phyloP scores from a whole-genome alignment of 805 yeast species.

The Myxozyma melibiosi region DNA sequence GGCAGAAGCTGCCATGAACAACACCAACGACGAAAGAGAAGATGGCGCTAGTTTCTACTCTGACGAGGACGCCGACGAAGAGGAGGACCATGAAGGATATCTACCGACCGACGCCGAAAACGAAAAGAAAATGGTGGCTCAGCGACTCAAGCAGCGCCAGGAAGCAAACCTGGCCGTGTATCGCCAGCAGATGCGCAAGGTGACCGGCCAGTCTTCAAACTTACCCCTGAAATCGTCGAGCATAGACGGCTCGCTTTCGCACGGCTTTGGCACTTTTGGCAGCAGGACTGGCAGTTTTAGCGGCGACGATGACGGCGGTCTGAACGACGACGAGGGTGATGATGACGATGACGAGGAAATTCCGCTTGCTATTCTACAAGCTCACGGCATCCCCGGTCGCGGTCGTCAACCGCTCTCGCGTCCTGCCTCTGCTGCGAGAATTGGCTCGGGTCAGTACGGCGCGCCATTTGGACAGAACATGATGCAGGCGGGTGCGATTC shows the following conservation, averaged over 20 bases:
- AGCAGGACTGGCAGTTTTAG: slow-evolving; percentile 11
- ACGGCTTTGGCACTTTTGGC: neutral
- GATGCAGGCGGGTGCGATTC: neutral
- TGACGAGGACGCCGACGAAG: slow-evolving; percentile 28
- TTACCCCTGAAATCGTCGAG: slow-evolving; percentile 1
- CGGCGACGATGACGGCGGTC: slow-evolving; percentile 21
- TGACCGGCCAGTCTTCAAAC: slow-evolving; percentile 39
- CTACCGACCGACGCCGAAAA: slow-evolving; percentile 12
- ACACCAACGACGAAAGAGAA: neutral
- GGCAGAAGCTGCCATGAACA: neutral
- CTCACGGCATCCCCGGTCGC: slow-evolving; percentile 44
- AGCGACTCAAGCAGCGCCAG: slow-evolving; percentile 36
- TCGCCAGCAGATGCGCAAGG: slow-evolving; percentile 47
- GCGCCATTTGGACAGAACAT: neutral
- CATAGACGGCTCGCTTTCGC: neutral
- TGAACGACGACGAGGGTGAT: slow-evolving; percentile 36
- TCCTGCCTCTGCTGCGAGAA: slow-evolving; percentile 1
- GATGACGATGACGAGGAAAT: slow-evolving; percentile 47
- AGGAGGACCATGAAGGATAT: slow-evolving; percentile 9
- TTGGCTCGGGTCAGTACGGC: neutral
- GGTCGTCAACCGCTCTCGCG: slow-evolving; percentile 9
- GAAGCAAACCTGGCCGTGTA: slow-evolving; percentile 47
- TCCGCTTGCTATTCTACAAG: slow-evolving; percentile 46
- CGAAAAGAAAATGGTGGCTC: slow-evolving; percentile 26
- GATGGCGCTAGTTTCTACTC: slow-evolving; percentile 1